Percentiles rank a stretch among this genome's conserved stretches.
These are phyloP conservation scores for Wickerhamiella vanderwaltii DNA, from an alignment of 805 yeast species.

Conservation along the genomic window DNA sequence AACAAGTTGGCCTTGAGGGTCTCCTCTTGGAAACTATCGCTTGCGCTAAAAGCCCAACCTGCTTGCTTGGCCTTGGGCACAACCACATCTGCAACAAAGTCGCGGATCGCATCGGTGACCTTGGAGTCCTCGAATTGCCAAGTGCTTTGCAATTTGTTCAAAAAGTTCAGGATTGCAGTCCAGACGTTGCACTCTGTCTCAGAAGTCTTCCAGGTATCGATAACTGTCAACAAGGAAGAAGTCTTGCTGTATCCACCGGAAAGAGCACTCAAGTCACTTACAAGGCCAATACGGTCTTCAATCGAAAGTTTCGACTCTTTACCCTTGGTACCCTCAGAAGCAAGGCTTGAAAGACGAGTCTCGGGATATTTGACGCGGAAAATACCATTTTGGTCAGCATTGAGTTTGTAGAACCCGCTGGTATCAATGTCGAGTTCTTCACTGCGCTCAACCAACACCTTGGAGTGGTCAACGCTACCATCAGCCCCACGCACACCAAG, in stretches of 20 bases:
- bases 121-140: conserved; percentile 38
- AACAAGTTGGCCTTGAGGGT: conserved; percentile 52
- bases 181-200: conserved; percentile 42
- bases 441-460: conserved; percentile 42
- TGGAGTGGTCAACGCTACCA: conserved; percentile 46
- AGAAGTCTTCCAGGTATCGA: conserved; percentile 40
- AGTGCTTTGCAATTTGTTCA: conserved; percentile 34
- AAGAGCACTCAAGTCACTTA: conserved; percentile 47
- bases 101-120: conserved; percentile 31
- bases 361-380: conserved; percentile 46
- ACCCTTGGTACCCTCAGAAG: conserved; percentile 40
- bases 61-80: conserved; percentile 39
- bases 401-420: conserved; percentile 42
- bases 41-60: conserved; percentile 56
- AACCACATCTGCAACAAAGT: conserved; percentile 42
- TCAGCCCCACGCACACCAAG: conserved; percentile 40
- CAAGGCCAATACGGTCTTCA: conserved; percentile 53
- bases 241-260: conserved; percentile 42
- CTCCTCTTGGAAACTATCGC: conserved; percentile 43
- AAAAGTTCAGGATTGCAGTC: conserved; percentile 35
- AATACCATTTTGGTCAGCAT: conserved; percentile 49
- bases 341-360: conserved; percentile 41
- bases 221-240: conserved; percentile 38
- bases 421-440: conserved; percentile 35
- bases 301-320: conserved; percentile 37